Evolutionary conservation across 2,329 filamentous ascomycete species (phyloP).

Genomic region (Cadophora sp.): DNA sequence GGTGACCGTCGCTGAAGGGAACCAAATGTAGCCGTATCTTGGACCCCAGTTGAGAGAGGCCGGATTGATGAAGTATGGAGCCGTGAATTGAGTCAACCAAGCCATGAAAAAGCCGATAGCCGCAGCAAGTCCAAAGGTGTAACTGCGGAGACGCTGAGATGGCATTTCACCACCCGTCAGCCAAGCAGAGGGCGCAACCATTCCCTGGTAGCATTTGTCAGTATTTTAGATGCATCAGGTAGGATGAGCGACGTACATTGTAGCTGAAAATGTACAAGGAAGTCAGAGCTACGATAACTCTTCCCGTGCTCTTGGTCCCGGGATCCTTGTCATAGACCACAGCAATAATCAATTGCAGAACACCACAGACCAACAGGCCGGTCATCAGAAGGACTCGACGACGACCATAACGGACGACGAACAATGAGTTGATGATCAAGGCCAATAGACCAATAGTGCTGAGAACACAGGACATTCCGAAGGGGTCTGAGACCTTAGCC

Average conservation of each 20-base stretch:
- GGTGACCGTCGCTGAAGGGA: conserved; percentile 20
- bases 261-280: conserved; percentile 34
- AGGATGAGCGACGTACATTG: conserved; percentile 17
- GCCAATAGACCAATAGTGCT: conserved; percentile 59
- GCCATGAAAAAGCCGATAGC: conserved; percentile 61
- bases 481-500: conserved; percentile 60
- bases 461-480: conserved; percentile 62
- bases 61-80: conserved; percentile 66
- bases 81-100: conserved; percentile 59
- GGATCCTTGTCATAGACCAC: conserved; percentile 56
- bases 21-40: conserved; percentile 63
- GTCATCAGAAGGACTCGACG: conserved; percentile 58
- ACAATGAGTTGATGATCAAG: conserved; percentile 57
- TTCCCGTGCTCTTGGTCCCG: conserved; percentile 47
- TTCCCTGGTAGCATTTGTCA: conserved; percentile 12
- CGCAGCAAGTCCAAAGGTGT: conserved; percentile 62
- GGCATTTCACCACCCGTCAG: conserved; percentile 63
- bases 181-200: conserved; percentile 59
- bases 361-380: conserved; percentile 57
- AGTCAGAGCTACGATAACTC: conserved; percentile 55
- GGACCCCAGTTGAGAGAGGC: conserved; percentile 61
- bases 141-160: conserved; percentile 60
- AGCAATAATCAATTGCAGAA: conserved; percentile 61
- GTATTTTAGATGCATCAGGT: not conserved
- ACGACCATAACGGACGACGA: conserved; percentile 59